A percentile compares a stretch with the other conserved stretches of the same genome.
Evolutionary conservation across 2,329 filamentous ascomycete genomes (phyloP).

Genomic region (Proliferodiscus dingleyae): DNA sequence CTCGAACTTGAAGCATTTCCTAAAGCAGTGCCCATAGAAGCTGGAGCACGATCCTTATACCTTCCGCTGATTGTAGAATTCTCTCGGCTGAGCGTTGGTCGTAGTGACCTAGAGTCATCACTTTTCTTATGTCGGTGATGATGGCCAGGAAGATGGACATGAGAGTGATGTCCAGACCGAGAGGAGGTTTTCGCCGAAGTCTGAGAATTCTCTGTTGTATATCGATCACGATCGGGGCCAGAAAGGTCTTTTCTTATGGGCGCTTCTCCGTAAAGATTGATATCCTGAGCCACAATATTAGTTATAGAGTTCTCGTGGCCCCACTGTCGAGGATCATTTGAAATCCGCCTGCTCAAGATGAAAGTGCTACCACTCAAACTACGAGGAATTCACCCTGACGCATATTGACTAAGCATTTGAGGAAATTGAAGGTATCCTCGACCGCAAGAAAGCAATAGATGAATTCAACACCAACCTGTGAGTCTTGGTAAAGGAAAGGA

Average conservation of each 20-base stretch:
- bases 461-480: conserved; percentile 52
- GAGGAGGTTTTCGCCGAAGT: conserved; percentile 56
- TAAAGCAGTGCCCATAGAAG: conserved; percentile 25
- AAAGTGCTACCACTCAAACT: conserved; percentile 1
- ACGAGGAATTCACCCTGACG: background rate
- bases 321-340: background rate
- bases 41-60: conserved; percentile 44
- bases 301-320: background rate
- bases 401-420: background rate
- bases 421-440: background rate
- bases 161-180: conserved; percentile 49
- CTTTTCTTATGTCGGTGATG: conserved; percentile 65
- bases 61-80: conserved; percentile 54
- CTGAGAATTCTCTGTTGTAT: conserved; percentile 44
- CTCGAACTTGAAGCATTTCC: conserved; percentile 26
- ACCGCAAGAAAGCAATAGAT: no score
- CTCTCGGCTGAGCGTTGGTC: conserved; percentile 72
- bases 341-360: conserved; percentile 21
- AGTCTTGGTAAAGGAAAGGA: conserved; percentile 93
- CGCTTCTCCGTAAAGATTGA: conserved; percentile 71
- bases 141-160: conserved; percentile 60
- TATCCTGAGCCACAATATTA: conserved; percentile 49
- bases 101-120: conserved; percentile 59
- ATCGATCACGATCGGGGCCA: conserved; percentile 66
- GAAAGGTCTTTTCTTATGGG: conserved; percentile 67